Evolutionary conservation across 306 rosid species (phyloP).

Genomic region (Lathyrus tuberosus): DNA sequence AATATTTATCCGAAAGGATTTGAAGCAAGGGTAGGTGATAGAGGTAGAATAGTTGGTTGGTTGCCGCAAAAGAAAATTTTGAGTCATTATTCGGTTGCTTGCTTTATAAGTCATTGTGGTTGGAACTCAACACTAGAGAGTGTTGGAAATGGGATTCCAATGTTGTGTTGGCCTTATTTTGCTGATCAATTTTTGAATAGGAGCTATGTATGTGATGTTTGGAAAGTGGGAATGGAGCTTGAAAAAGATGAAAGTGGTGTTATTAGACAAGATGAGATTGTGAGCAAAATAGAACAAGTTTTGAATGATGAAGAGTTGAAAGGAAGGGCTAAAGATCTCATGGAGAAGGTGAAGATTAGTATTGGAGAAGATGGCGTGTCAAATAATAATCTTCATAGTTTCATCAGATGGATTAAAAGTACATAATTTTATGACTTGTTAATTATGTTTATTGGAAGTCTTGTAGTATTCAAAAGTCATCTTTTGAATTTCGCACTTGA

Average conservation of each 20-base stretch:
- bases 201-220: conserved; percentile 65
- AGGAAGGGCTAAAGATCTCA: conserved; percentile 43
- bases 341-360: conserved; percentile 43
- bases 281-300: conserved; percentile 47
- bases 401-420: conserved; percentile 62
- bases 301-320: conserved; percentile 47
- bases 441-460: too few species aligned
- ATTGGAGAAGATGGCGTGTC: conserved; percentile 53
- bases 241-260: conserved; percentile 47
- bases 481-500: too few species aligned
- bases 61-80: too few species aligned
- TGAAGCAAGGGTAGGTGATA: too few species aligned
- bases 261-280: conserved; percentile 49
- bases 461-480: too few species aligned
- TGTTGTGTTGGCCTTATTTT: conserved; percentile 78
- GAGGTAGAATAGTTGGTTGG: too few species aligned
- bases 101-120: conserved; percentile 73
- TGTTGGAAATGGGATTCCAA: conserved; percentile 58
- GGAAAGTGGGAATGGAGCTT: conserved; percentile 62
- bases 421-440: not conserved
- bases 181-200: conserved; percentile 68
- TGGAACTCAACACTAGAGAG: conserved; percentile 47
- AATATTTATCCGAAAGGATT: too few species aligned
- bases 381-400: conserved; percentile 46
- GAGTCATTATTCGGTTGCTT: conserved; percentile 52